phyloP scores from a whole-genome alignment of 176 grass and related monocot species.

The Dactylis glomerata region DNA sequence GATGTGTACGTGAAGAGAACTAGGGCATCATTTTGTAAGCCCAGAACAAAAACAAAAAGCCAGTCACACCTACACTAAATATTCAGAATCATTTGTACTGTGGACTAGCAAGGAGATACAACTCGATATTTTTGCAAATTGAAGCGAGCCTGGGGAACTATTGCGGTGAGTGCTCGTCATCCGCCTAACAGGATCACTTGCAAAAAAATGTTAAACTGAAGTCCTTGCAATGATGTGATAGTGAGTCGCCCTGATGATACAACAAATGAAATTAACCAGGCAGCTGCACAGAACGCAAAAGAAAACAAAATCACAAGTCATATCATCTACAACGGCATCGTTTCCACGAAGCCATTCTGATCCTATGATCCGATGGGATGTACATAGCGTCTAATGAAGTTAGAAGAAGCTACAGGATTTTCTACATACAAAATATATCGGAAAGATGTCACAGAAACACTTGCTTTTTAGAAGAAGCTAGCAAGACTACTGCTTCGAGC shows the following conservation, averaged over 20 bases:
- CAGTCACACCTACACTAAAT: background rate
- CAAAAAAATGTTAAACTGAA: slow-evolving; percentile 4
- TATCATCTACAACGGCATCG: background rate
- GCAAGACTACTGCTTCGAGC: background rate
- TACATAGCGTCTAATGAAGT: slow-evolving; percentile 37
- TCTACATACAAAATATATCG: slow-evolving; percentile 27
- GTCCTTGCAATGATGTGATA: background rate
- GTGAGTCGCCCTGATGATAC: background rate
- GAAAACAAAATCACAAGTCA: background rate
- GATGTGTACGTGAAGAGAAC: background rate
- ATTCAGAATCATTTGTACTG: background rate
- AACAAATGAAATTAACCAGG: slow-evolving; percentile 20
- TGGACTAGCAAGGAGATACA: background rate
- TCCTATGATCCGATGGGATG: slow-evolving; percentile 6
- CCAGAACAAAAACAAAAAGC: background rate
- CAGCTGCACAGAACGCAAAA: slow-evolving; percentile 31
- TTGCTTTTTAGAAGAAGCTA: background rate
- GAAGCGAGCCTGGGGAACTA: background rate
- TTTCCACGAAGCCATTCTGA: background rate
- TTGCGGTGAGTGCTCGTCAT: background rate
- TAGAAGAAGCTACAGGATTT: slow-evolving; percentile 32
- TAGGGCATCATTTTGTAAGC: too few relatives aligned
- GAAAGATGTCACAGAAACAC: background rate
- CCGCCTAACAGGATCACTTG: background rate
- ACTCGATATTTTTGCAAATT: background rate